Evolutionary conservation across 345 rosid genomes (phyloP).

Genomic region (Pistacia vera): DNA sequence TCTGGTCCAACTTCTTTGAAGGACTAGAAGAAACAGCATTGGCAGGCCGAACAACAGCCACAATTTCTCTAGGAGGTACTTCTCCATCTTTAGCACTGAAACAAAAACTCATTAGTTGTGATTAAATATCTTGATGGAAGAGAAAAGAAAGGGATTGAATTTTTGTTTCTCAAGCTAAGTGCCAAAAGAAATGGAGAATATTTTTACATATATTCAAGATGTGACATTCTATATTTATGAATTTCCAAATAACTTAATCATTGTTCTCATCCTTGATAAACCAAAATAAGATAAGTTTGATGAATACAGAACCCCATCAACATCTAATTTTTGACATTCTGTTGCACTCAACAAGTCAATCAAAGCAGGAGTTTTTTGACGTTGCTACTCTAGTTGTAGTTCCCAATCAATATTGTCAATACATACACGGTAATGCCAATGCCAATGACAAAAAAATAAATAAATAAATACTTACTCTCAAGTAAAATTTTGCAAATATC

Average conservation of each 20-base stretch:
- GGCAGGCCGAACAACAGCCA: conserved; percentile 71
- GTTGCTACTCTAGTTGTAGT: conserved; percentile 42
- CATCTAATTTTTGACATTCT: conserved; percentile 47
- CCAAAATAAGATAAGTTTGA: background rate
- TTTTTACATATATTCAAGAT: background rate
- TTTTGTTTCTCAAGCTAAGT: background rate
- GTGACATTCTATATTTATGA: background rate
- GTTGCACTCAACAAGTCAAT: conserved; percentile 60
- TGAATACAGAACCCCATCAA: conserved; percentile 57
- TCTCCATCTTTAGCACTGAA: conserved; percentile 42
- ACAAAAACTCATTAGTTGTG: conserved; percentile 17
- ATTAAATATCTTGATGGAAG: background rate
- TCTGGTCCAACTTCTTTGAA: conserved; percentile 54
- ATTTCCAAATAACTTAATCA: background rate
- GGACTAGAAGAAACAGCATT: conserved; percentile 36
- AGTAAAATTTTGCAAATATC: background rate
- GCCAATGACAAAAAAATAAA: conserved; percentile 16
- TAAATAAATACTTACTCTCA: background rate
- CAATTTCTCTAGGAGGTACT: conserved; percentile 50
- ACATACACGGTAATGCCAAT: conserved; percentile 36
- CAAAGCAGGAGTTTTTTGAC: conserved; percentile 47
- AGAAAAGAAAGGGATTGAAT: background rate
- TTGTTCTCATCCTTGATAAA: background rate
- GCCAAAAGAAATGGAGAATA: background rate
- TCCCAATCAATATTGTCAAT: conserved; percentile 51